phyloP scores from a whole-genome alignment of 2,329 filamentous ascomycete species.

The Arthrobotrys conoides region DNA sequence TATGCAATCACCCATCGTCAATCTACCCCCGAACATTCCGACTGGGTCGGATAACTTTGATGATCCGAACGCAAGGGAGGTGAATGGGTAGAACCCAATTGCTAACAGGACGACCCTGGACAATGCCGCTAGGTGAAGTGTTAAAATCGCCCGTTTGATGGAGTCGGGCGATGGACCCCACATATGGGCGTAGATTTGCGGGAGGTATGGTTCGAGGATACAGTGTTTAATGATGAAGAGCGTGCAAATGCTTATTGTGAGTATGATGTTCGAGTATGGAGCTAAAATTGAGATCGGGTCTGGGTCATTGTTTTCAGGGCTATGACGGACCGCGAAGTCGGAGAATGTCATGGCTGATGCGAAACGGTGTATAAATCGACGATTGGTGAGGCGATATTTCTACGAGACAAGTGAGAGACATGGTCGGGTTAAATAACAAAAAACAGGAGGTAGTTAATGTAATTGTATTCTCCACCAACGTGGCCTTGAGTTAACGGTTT shows the following conservation, averaged over 20 bases:
- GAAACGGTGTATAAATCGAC: neutral
- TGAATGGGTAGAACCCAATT: neutral
- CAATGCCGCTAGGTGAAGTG: neutral
- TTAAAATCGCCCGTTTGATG: slow-evolving; percentile 7
- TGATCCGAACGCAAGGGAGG: neutral
- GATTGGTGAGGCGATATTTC: neutral
- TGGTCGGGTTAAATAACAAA: neutral
- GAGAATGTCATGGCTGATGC: neutral
- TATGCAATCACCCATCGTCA: slow-evolving; percentile 10
- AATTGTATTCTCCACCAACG: no score
- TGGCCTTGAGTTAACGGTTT: no score
- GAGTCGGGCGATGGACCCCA: neutral
- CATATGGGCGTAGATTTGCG: slow-evolving; percentile 8
- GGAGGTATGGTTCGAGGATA: slow-evolving; percentile 17
- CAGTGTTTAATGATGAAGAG: neutral
- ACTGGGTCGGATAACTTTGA: neutral
- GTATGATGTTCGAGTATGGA: slow-evolving; percentile 7
- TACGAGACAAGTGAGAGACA: neutral
- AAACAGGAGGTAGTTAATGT: neutral
- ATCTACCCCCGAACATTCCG: neutral
- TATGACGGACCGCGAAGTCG: slow-evolving; percentile 6
- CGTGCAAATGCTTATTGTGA: neutral
- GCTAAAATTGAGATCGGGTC: slow-evolving; percentile 5
- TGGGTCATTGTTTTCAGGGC: slow-evolving; percentile 16
- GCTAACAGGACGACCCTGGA: neutral